A percentile compares a stretch with the other conserved stretches of the same genome.
phyloP scores from a whole-genome alignment of 108 stramenopile species.

The Skeletonema costatum region DNA sequence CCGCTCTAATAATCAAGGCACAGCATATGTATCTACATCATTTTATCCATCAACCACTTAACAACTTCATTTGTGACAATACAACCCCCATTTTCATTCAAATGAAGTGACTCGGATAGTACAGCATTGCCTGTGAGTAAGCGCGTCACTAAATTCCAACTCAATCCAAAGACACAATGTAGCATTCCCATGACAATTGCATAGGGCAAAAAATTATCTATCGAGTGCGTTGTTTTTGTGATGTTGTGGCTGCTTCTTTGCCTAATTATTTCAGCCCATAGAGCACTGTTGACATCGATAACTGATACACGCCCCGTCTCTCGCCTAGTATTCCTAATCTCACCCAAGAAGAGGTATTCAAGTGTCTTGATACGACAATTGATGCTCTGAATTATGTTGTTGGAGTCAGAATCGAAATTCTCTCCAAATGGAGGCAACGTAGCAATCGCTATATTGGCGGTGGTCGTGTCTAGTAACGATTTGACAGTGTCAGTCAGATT shows the following conservation, averaged over 20 bases:
- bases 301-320: constrained; percentile 3
- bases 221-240: not conserved
- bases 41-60: not conserved
- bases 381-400: not conserved
- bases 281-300: constrained; percentile 4
- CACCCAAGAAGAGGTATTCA: not conserved
- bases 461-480: not conserved
- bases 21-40: not conserved
- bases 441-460: not conserved
- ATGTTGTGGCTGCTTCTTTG: not conserved
- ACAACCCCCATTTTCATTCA: not conserved
- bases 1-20: no score
- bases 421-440: constrained; percentile 6
- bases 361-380: constrained; percentile 4
- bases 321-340: not conserved
- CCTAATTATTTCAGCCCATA: not conserved
- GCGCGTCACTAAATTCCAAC: not conserved
- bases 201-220: constrained; percentile 1
- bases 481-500: constrained; percentile 12
- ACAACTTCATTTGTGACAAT: not conserved
- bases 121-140: constrained; percentile 6
- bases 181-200: not conserved
- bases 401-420: not conserved
- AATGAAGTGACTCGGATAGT: constrained; percentile 3
- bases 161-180: constrained; percentile 2